Evolutionary conservation across 306 rosid genomes (phyloP).

Genomic region (Cicer bijugum): DNA sequence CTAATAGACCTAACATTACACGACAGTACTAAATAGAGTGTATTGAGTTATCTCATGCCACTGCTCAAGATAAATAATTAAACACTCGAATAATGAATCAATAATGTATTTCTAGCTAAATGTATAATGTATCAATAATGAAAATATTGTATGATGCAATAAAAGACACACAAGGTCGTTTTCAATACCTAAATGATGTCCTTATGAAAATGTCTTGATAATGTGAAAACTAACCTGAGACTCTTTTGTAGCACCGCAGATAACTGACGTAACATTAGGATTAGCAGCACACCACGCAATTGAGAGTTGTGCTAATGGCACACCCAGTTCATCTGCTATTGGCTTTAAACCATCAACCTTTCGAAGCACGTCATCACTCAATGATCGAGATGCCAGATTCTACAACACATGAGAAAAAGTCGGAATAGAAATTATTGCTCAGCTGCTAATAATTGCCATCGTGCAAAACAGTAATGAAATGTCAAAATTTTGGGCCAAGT

Average conservation of each 20-base stretch:
- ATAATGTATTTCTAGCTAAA: neutral
- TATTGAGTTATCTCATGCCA: slow-evolving; percentile 9
- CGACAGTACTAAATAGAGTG: neutral
- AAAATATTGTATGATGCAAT: neutral
- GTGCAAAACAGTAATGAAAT: neutral
- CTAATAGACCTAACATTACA: neutral
- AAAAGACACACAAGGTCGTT: neutral
- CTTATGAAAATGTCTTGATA: slow-evolving; percentile 16
- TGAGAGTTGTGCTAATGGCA: slow-evolving; percentile 84
- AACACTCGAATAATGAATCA: neutral
- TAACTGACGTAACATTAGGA: slow-evolving; percentile 94
- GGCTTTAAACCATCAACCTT: slow-evolving; percentile 92
- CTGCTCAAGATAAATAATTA: neutral
- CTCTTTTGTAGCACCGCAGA: slow-evolving; percentile 95
- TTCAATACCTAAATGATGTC: neutral
- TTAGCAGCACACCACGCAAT: slow-evolving; percentile 98
- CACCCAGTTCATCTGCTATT: slow-evolving; percentile 93
- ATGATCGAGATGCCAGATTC: slow-evolving; percentile 87
- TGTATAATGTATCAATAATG: neutral
- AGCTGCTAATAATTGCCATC: neutral
- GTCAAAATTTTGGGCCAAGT: neutral
- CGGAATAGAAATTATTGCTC: slow-evolving; percentile 1
- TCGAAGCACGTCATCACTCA: slow-evolving; percentile 80
- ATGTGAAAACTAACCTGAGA: slow-evolving; percentile 76
- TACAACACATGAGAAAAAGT: slow-evolving; percentile 44